Base-by-base conservation (phyloP, 306 rosid species). In the Malus fusca region DNA sequence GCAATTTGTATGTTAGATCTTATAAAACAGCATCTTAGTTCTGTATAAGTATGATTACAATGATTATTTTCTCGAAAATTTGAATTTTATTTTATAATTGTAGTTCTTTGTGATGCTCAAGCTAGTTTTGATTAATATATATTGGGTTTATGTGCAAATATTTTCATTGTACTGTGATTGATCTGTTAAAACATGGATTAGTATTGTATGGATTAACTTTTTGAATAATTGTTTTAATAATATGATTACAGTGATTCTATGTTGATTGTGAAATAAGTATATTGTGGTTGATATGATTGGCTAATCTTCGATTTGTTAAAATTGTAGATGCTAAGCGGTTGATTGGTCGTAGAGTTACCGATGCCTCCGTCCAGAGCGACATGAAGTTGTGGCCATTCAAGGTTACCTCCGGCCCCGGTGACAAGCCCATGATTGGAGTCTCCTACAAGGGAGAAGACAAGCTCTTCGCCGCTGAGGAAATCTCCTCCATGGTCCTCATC, bases 401-500 rank as follows among this genome's bases (percentile, higher is more conserved):
- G 86, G 77, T 89, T 63, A 79, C 71, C 2, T 0, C 90, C 17
- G 93, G 90, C 0, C 77, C 93, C 17, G 90, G 85, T 73, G 93
- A 89, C 18, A 89, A 89, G 85, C 93, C 93, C 23, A 68, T 87
- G 89, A 89, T 89, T 37, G 74, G 35, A 1, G 93, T 89, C 56
- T 66, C 28, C 77, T 87, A 89, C 78, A 89, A 89, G 86, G 93
- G 93, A 9, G 93, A 89, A 37, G 90, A 89, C n/a, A 89, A 89
- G 82, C 81, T 77, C 25, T 89, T 89, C 23, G 89, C 89, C 0
- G 90, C 93, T 1, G 93, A 89, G 67, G 93, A 88, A 66, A 88
- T 88, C 40, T 87, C 91, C 12, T 87, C 91, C 17, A 87, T 87
- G 91, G 91, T 89, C 19, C 90, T 89, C 5, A 84, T 83, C 19